A percentile compares a stretch with the other conserved stretches of the same genome.
Conservation (phyloP, 2,329 filamentous ascomycete genomes). For the Dothideomycetes sp. region DNA sequence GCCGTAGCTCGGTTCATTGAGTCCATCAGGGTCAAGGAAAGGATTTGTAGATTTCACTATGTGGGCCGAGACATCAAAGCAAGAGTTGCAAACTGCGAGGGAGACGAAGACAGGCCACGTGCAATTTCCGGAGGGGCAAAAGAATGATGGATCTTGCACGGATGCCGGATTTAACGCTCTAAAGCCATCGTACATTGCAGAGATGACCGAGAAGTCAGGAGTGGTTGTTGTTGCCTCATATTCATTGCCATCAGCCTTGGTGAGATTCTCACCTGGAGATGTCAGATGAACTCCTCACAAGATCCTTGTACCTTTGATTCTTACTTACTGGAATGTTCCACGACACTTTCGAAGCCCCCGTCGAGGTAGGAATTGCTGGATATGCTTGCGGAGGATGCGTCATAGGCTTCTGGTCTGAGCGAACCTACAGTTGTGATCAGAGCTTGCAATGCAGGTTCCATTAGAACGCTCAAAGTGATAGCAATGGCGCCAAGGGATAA, state of each 20-base stretch:
- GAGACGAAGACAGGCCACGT: constrained; percentile 1
- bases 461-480: background rate
- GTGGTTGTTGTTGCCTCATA: background rate
- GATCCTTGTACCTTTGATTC: background rate
- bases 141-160: background rate
- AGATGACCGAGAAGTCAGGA: background rate
- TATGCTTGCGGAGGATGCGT: too few relatives aligned
- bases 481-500: constrained; percentile 1
- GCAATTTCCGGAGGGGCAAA: constrained; percentile 2
- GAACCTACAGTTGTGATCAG: background rate
- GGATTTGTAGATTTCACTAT: background rate
- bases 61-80: background rate
- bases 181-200: background rate
- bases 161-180: background rate
- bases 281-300: too few relatives aligned
- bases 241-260: too few relatives aligned
- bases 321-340: background rate
- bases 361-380: too few relatives aligned
- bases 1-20: too few relatives aligned
- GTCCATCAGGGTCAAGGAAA: too few relatives aligned
- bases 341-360: constrained; percentile 1
- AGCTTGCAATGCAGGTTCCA: constrained; percentile 4
- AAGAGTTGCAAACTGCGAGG: background rate
- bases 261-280: background rate
- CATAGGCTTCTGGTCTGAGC: background rate